Percentiles rank a stretch among this genome's conserved stretches.
Evolutionary conservation across 139 green algal genomes (phyloP).

Genomic region (Desmodesmus armatus): DNA sequence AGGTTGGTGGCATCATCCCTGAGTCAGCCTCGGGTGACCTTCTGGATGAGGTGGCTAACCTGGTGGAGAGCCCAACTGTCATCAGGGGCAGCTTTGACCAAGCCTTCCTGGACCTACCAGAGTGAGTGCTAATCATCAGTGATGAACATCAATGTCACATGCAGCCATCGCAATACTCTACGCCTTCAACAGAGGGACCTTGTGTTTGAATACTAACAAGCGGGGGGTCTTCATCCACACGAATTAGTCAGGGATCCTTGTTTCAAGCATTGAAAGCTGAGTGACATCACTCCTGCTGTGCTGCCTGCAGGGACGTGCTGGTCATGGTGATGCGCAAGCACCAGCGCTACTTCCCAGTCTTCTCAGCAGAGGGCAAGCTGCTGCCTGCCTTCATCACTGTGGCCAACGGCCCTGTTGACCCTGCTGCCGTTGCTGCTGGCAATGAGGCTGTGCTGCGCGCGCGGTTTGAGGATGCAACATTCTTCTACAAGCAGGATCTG

Average conservation of each 20-base stretch:
- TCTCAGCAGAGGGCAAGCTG: slow-evolving; percentile 65
- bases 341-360: slow-evolving; percentile 99
- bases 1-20: slow-evolving; percentile 72
- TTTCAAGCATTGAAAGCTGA: too few species aligned
- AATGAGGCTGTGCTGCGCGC: slow-evolving; percentile 97
- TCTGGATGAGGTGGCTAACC: slow-evolving; percentile 87
- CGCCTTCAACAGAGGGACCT: too few species aligned
- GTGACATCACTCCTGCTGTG: too few species aligned
- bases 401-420: slow-evolving; percentile 93
- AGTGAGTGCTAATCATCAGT: slow-evolving; percentile 55
- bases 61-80: slow-evolving; percentile 91
- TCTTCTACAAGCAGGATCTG: slow-evolving; percentile 96
- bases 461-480: slow-evolving; percentile 97
- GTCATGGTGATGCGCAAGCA: slow-evolving; percentile 99
- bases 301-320: slow-evolving; percentile 87
- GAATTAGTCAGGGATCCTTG: too few species aligned
- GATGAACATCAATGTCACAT: too few species aligned
- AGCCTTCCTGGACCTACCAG: slow-evolving; percentile 90
- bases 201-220: too few species aligned
- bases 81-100: slow-evolving; percentile 87
- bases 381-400: slow-evolving; percentile 95
- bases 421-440: slow-evolving; percentile 74
- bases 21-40: slow-evolving; percentile 70
- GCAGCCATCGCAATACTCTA: too few species aligned
- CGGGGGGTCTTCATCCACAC: too few species aligned